phyloP scores from a whole-genome alignment of 768 basidiomycete genomes.

The Hirschioporus abietinus region DNA sequence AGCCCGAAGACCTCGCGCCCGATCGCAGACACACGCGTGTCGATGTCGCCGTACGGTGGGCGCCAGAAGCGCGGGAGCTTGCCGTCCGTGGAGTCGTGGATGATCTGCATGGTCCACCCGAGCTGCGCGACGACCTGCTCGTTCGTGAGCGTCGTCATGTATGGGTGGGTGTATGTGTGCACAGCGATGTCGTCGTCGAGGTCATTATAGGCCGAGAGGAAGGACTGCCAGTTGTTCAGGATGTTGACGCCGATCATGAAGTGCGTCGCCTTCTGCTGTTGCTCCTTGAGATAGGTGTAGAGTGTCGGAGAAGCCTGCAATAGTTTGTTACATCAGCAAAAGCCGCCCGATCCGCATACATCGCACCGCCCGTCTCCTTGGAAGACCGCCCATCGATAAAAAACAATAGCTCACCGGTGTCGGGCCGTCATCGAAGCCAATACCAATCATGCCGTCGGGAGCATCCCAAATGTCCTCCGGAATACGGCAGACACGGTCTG shows the following conservation, averaged over 20 bases:
- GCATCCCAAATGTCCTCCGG: slow-evolving; percentile 71
- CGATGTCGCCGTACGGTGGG: slow-evolving; percentile 84
- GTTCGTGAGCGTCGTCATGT: slow-evolving; percentile 77
- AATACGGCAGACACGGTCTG: slow-evolving; percentile 55
- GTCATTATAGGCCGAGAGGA: slow-evolving; percentile 44
- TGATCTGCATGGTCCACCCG: slow-evolving; percentile 77
- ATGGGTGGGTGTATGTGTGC: slow-evolving; percentile 71
- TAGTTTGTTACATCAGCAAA: neutral
- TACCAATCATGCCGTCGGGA: slow-evolving; percentile 59
- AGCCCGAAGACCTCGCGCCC: slow-evolving; percentile 85
- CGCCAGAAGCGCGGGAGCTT: slow-evolving; percentile 74
- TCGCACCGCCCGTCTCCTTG: too few relatives aligned
- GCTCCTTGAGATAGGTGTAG: slow-evolving; percentile 58
- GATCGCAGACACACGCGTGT: slow-evolving; percentile 79
- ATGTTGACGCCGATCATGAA: slow-evolving; percentile 88
- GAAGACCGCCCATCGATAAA: neutral
- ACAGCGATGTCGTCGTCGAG: slow-evolving; percentile 34
- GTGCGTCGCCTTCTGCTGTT: slow-evolving; percentile 73
- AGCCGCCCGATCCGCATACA: neutral
- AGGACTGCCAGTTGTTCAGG: slow-evolving; percentile 46
- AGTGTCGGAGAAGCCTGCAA: slow-evolving; percentile 35
- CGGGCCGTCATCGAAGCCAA: slow-evolving; percentile 82
- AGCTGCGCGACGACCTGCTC: slow-evolving; percentile 66
- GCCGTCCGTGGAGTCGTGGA: slow-evolving; percentile 78
- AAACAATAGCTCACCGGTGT: slow-evolving; percentile 31